phyloP scores from a whole-genome alignment of 352 stramenopile genomes.

The Peronospora tabacina region DNA sequence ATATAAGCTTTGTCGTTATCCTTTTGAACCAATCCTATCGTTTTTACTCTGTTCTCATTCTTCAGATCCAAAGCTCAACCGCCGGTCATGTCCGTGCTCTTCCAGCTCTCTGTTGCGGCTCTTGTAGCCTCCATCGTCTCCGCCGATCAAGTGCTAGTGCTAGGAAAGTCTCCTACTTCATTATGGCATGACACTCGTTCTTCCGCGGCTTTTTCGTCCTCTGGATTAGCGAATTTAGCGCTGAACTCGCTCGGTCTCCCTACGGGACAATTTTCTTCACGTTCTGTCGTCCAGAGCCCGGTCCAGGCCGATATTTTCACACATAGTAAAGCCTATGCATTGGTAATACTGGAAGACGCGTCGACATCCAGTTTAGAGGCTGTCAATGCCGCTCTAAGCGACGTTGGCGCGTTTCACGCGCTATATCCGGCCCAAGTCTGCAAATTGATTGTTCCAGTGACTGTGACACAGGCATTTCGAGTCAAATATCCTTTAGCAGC shows the following conservation, averaged over 20 bases:
- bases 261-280: slow-evolving; percentile 21
- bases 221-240: slow-evolving; percentile 33
- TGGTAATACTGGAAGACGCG: slow-evolving; percentile 29
- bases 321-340: slow-evolving; percentile 26
- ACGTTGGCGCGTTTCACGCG: slow-evolving; percentile 22
- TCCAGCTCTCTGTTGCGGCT: slow-evolving; percentile 15
- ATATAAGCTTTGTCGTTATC: background rate
- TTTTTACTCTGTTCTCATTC: slow-evolving; percentile 10
- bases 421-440: slow-evolving; percentile 20
- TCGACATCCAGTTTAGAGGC: slow-evolving; percentile 13
- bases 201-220: slow-evolving; percentile 20
- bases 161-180: slow-evolving; percentile 13
- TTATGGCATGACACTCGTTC: slow-evolving; percentile 21
- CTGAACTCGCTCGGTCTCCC: slow-evolving; percentile 31
- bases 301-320: slow-evolving; percentile 41
- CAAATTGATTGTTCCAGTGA: slow-evolving; percentile 19
- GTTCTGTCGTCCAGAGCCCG: slow-evolving; percentile 18
- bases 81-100: slow-evolving; percentile 13
- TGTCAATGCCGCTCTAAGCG: slow-evolving; percentile 20
- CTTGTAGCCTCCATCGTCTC: slow-evolving; percentile 7
- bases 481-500: slow-evolving; percentile 12
- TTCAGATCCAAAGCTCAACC: slow-evolving; percentile 22
- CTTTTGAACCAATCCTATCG: slow-evolving; percentile 3
- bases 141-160: slow-evolving; percentile 25
- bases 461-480: slow-evolving; percentile 26